These are phyloP conservation scores for Ceratobasidium theobromae DNA, from an alignment of 1,284 basidiomycete genomes.

Conservation along the genomic window DNA sequence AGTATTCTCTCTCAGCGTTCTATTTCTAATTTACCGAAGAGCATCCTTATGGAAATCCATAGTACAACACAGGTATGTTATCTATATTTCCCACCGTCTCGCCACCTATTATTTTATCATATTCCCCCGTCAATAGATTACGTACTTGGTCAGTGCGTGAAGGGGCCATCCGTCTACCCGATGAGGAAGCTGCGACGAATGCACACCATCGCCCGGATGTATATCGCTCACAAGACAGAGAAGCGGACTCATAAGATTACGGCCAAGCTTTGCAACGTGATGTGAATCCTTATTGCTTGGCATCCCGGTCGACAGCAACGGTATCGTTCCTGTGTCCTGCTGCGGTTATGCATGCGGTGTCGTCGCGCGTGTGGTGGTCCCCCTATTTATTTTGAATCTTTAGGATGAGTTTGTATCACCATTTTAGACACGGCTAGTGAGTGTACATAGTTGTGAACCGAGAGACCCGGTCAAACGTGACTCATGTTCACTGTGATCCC, in stretches of 20 bases:
- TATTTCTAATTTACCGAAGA: slow-evolving; percentile 25
- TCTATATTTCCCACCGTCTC: neutral
- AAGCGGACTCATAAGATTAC: too few relatives aligned
- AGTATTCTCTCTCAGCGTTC: slow-evolving; percentile 10
- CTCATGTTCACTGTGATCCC: too few relatives aligned
- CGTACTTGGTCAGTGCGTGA: slow-evolving; percentile 20
- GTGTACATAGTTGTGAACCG: neutral
- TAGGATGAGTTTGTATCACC: neutral
- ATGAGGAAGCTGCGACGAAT: slow-evolving; percentile 4
- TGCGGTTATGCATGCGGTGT: too few relatives aligned
- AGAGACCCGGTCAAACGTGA: neutral
- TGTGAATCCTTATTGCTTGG: too few relatives aligned
- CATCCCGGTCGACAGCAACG: too few relatives aligned
- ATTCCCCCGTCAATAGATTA: neutral
- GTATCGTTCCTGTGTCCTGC: too few relatives aligned
- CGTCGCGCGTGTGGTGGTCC: too few relatives aligned
- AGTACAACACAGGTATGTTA: slow-evolving; percentile 19
- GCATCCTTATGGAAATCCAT: slow-evolving; percentile 26
- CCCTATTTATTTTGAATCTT: neutral
- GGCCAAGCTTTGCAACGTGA: too few relatives aligned
- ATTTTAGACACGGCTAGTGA: neutral
- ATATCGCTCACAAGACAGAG: too few relatives aligned
- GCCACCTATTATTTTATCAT: neutral
- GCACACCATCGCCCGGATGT: neutral
- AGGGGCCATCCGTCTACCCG: slow-evolving; percentile 18